Evolutionary conservation across 225 moss, liverwort and hornwort species (phyloP).

Genomic region (Straminergon stramineum): DNA sequence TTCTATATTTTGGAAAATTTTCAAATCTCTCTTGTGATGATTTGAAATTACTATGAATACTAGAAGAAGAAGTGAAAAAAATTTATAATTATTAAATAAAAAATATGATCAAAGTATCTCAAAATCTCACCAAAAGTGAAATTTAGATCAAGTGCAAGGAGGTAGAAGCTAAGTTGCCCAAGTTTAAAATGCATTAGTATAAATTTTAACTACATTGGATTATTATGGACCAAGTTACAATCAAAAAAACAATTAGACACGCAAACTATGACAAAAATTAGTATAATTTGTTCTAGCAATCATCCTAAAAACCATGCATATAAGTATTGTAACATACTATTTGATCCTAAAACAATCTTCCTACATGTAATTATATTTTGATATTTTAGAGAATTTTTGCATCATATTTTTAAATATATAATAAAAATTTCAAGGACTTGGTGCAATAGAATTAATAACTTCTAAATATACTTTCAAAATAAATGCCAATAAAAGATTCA

Average conservation of each 20-base stretch:
- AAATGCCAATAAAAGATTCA: neutral
- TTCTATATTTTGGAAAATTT: neutral
- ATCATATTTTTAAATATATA: neutral
- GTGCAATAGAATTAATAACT: neutral
- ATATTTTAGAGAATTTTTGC: neutral
- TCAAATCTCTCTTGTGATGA: neutral
- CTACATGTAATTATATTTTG: neutral
- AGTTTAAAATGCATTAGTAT: neutral
- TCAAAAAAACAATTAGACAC: neutral
- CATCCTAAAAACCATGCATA: neutral
- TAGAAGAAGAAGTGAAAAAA: neutral
- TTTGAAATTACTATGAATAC: neutral
- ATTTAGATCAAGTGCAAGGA: neutral
- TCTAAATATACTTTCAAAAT: too few relatives aligned
- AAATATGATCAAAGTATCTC: neutral
- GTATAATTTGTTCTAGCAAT: fast-evolving
- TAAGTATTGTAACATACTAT: neutral
- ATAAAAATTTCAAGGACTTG: neutral
- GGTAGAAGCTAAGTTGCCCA: neutral
- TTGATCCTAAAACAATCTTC: neutral
- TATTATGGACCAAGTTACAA: too few relatives aligned
- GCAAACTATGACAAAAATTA: neutral
- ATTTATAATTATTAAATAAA: neutral
- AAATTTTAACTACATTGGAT: neutral
- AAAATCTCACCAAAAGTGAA: neutral